phyloP scores from a whole-genome alignment of 768 basidiomycete genomes.

The Leccinum sublutescens region DNA sequence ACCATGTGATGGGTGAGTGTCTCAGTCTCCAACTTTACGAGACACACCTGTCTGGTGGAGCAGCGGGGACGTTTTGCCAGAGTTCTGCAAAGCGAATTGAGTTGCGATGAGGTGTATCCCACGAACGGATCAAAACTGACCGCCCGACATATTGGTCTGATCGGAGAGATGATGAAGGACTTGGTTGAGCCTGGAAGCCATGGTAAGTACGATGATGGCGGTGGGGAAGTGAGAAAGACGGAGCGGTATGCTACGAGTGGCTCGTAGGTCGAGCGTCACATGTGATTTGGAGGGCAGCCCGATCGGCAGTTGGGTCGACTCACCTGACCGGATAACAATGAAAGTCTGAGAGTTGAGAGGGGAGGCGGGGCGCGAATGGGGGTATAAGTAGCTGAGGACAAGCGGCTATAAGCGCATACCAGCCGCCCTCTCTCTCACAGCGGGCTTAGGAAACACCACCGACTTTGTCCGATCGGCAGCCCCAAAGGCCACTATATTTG shows the following conservation, averaged over 20 bases:
- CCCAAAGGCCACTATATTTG: neutral
- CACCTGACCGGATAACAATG: neutral
- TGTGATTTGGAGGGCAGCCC: constrained; percentile 18
- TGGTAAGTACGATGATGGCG: constrained; percentile 23
- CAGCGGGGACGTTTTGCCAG: constrained; percentile 77
- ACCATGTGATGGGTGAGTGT: constrained; percentile 8
- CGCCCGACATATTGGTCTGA: constrained; percentile 48
- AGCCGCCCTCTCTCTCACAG: neutral
- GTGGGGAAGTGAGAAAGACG: neutral
- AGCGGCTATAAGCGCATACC: neutral
- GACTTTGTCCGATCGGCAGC: constrained; percentile 8
- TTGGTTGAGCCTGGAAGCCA: constrained; percentile 62
- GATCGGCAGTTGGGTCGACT: neutral
- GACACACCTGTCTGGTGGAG: constrained; percentile 78
- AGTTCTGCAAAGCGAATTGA: constrained; percentile 45
- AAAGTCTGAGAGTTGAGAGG: neutral
- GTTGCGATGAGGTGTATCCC: neutral
- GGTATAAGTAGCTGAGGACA: constrained; percentile 7
- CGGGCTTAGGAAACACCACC: neutral
- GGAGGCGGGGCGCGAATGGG: too few relatives aligned
- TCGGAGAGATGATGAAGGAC: constrained; percentile 51
- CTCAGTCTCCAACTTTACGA: neutral
- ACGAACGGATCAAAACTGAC: constrained; percentile 37
- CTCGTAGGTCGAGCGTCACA: constrained; percentile 6
- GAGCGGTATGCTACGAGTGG: neutral